A percentile compares a stretch with the other conserved stretches of the same genome.
Conservation (phyloP, 768 basidiomycete species). For the Boletus vinaceobasis region DNA sequence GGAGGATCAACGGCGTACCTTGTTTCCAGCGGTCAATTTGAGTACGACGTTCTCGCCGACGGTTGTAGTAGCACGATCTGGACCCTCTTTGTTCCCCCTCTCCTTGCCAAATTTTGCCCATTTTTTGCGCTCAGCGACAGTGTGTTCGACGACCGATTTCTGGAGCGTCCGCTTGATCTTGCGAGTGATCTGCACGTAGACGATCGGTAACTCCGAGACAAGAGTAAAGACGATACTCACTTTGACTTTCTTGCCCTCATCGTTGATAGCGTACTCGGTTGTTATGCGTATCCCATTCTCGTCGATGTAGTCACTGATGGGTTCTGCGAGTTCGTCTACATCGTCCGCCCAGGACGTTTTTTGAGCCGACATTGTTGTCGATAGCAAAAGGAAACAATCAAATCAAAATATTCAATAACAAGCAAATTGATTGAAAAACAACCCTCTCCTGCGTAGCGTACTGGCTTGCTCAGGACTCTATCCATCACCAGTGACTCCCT, state of each 20-base stretch:
- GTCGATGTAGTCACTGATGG: constrained; percentile 66
- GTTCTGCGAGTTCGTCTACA: constrained; percentile 68
- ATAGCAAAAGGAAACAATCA: constrained; percentile 11
- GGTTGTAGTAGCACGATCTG: constrained; percentile 90
- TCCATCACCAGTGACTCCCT: background rate
- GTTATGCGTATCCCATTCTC: constrained; percentile 87
- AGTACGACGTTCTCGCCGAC: constrained; percentile 73
- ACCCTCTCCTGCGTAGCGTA: background rate
- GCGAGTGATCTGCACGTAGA: constrained; percentile 64
- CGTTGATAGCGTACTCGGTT: constrained; percentile 79
- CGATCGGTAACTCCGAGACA: background rate
- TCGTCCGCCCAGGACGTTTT: constrained; percentile 91
- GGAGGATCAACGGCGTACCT: constrained; percentile 36
- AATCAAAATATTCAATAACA: constrained; percentile 18
- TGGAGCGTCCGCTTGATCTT: constrained; percentile 83
- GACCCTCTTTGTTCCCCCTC: constrained; percentile 81
- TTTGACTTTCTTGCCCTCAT: constrained; percentile 94
- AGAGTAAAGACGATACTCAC: constrained; percentile 35
- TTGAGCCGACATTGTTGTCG: constrained; percentile 20
- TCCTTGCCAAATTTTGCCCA: constrained; percentile 95
- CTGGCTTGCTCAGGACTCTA: background rate
- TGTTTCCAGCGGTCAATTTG: constrained; percentile 62
- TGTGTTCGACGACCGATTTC: constrained; percentile 90
- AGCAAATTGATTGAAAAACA: background rate
- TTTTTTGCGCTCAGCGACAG: constrained; percentile 88